These are phyloP conservation scores for Harringtonia lauricola DNA, from an alignment of 2,329 filamentous ascomycete species.

Conservation along the genomic window DNA sequence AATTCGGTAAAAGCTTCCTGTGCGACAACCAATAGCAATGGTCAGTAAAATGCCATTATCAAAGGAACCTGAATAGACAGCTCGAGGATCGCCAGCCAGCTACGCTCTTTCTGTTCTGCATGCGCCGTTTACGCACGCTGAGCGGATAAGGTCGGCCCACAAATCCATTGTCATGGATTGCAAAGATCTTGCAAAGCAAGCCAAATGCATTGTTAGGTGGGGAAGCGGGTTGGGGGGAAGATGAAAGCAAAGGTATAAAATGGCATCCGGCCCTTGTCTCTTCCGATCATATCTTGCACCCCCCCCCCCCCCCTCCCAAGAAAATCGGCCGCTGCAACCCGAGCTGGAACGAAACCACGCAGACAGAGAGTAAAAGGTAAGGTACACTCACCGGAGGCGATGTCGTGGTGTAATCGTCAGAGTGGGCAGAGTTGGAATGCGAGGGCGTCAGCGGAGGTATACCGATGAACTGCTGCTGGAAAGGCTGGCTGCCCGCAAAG, in stretches of 20 bases:
- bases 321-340: too few species aligned
- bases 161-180: conserved; percentile 7
- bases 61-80: not conserved
- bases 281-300: not conserved
- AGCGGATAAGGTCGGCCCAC: not conserved
- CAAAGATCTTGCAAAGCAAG: conserved; percentile 13
- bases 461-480: conserved; percentile 42
- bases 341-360: too few species aligned
- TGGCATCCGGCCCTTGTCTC: not conserved
- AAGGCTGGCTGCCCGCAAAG: conserved; percentile 35
- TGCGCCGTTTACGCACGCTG: not conserved
- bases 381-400: conserved; percentile 40
- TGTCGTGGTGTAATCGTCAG: conserved; percentile 42
- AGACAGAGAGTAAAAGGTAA: too few species aligned
- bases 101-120: too few species aligned
- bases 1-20: conserved; percentile 40
- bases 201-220: conserved; percentile 8
- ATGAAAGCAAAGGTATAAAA: not conserved
- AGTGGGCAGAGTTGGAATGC: conserved; percentile 41
- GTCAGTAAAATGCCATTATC: not conserved
- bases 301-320: too few species aligned
- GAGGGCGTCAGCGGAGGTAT: conserved; percentile 44
- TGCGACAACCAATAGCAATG: conserved; percentile 14
- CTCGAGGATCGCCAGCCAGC: too few species aligned
- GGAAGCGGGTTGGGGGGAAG: conserved; percentile 4